Conservation (phyloP, 169 alveolate species). For the Cryptosporidium sp. region DNA sequence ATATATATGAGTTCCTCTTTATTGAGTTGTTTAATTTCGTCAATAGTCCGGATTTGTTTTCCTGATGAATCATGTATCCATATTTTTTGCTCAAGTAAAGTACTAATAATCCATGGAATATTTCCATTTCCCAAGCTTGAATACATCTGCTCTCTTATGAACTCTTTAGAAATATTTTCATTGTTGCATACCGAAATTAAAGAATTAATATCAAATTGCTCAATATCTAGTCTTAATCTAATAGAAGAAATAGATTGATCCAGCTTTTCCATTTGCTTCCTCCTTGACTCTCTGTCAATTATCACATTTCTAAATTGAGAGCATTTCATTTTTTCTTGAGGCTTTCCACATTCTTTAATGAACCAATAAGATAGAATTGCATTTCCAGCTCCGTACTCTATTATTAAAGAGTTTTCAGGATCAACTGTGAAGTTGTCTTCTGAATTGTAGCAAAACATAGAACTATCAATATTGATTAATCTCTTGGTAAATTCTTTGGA, state of each 20-base stretch:
- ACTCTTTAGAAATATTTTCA: background rate
- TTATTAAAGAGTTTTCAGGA: constrained; percentile 16
- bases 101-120: constrained; percentile 41
- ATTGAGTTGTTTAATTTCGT: background rate
- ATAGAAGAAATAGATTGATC: constrained; percentile 5
- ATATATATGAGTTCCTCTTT: constrained; percentile 37
- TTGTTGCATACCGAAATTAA: constrained; percentile 26
- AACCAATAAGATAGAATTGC: constrained; percentile 66
- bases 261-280: constrained; percentile 54
- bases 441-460: background rate
- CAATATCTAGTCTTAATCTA: constrained; percentile 68
- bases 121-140: constrained; percentile 15
- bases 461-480: background rate
- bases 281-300: constrained; percentile 72
- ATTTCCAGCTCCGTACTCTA: constrained; percentile 73
- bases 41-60: background rate
- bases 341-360: constrained; percentile 24
- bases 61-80: constrained; percentile 28
- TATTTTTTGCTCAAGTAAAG: constrained; percentile 18
- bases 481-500: constrained; percentile 4
- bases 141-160: constrained; percentile 8
- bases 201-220: constrained; percentile 33
- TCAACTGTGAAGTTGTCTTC: background rate
- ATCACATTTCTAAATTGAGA: constrained; percentile 16
- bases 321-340: background rate